These are phyloP conservation scores for Pythium aristosporum DNA, from an alignment of 352 stramenopile species.

Conservation along the genomic window DNA sequence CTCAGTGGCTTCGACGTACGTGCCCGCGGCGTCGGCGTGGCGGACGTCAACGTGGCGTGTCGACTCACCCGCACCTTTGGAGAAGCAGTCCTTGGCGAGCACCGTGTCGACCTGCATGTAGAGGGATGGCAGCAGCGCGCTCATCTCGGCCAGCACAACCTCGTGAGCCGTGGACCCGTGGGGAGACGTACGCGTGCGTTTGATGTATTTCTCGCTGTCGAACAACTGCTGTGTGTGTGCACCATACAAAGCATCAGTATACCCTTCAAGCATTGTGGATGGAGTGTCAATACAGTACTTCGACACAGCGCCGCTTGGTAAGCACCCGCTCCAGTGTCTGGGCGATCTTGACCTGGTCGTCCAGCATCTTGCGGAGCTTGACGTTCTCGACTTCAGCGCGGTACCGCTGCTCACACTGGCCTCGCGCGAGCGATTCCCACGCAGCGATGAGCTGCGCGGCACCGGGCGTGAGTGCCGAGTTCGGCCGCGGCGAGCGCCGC, in stretches of 20 bases:
- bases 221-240: not conserved
- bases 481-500: constrained; percentile 2
- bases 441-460: constrained; percentile 39
- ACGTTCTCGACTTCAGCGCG: constrained; percentile 60
- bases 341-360: constrained; percentile 61
- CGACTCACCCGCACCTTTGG: not conserved
- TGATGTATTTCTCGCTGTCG: not conserved
- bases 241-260: not conserved
- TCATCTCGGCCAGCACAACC: not conserved
- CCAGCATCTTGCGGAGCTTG: constrained; percentile 52
- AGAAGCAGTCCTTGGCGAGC: constrained; percentile 17
- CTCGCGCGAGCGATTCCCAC: constrained; percentile 23
- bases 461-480: not conserved
- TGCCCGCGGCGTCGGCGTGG: constrained; percentile 3
- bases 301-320: constrained; percentile 12
- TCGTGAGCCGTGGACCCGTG: not conserved
- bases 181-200: constrained; percentile 3
- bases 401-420: constrained; percentile 28
- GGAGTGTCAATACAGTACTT: not conserved
- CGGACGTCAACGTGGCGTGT: constrained; percentile 15
- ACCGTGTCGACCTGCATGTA: constrained; percentile 19
- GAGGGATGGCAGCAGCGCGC: constrained; percentile 13
- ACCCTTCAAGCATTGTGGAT: not conserved
- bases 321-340: constrained; percentile 23
- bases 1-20: constrained; percentile 17